phyloP scores from a whole-genome alignment of 169 alveolate species.

The Ichthyophthirius multifiliis region DNA sequence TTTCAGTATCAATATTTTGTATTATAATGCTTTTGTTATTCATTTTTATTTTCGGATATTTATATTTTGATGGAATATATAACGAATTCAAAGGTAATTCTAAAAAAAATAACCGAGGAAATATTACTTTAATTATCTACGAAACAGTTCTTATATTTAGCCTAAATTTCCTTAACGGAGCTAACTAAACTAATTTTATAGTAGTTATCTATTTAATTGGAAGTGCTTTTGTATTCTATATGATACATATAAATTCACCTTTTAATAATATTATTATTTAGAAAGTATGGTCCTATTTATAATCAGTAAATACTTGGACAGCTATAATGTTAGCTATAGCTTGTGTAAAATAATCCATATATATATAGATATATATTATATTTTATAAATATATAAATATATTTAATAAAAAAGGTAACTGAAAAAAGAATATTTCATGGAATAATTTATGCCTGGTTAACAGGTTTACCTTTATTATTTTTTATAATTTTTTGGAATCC shows the following conservation, averaged over 20 bases:
- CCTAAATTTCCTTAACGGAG: too few species aligned
- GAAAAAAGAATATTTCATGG: neutral
- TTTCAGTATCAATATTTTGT: neutral
- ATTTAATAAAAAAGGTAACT: neutral
- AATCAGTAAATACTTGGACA: neutral
- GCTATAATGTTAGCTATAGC: constrained; percentile 4
- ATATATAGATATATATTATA: too few species aligned
- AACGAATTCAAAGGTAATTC: neutral
- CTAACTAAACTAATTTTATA: neutral
- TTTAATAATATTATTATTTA: neutral
- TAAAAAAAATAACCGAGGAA: too few species aligned
- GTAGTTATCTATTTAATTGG: neutral
- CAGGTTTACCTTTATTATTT: neutral
- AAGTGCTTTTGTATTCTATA: neutral
- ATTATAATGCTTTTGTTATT: neutral
- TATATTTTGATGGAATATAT: neutral
- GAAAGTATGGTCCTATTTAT: neutral
- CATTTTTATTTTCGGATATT: neutral
- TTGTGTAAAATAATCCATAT: neutral
- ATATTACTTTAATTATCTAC: too few species aligned
- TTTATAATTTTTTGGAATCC: neutral
- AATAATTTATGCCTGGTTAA: neutral
- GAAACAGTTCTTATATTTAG: too few species aligned
- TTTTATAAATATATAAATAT: too few species aligned
- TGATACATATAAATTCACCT: neutral